Evolutionary conservation across 352 stramenopile species (phyloP), one percentile per base, ranked within the genome.

Genomic region (Phytopythium sindhum): DNA sequence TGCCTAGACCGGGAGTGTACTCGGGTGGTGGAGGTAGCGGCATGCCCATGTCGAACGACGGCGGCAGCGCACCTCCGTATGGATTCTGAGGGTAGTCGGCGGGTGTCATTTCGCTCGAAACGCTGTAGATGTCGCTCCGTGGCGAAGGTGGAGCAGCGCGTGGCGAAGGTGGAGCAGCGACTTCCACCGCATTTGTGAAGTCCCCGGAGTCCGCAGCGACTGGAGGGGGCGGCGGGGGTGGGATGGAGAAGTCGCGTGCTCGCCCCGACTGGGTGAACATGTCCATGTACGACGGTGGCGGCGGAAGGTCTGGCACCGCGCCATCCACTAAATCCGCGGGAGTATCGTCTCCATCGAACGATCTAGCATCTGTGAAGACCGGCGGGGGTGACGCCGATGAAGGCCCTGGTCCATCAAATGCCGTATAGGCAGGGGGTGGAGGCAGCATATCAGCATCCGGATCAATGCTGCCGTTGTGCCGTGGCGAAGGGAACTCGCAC

Each of bases 281-380:
- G 50, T 86, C 75, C 57, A 75, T 65, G 67, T 90, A 90, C 10
- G 75, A 63, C 7, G 81, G 78, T 29, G 80, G 80, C 42, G 81
- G 75, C 7, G 73, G 68, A 23, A 86, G 41, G 28, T 57, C 63
- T 29, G 68, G 28, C 19, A 33, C 33, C 8, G 28, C 37, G 21
- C 31, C 56, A 26, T 50, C 56, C 21, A 41, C n/a, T 26, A 23
- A 23, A 23, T 52, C 55, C 24, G 42, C 24, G 21, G 24, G 24
- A 39, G 37, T 23, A 15, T 60, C 54, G 33, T 60, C 54, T 24
- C 35, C 31, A 10, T 58, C 29, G 50, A 41, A 26, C 26, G 50
- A 24, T 9, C 12, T 15, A 19, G 23, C 21, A 21, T 60, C 37
- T 33, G 70, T 59, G 31, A 78, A 77, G 11, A 61, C 54, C 15